A percentile compares a stretch with the other conserved stretches of the same genome.
These are phyloP conservation scores for Claviceps sp. DNA, from an alignment of 2,329 filamentous ascomycete species.

Conservation along the genomic window DNA sequence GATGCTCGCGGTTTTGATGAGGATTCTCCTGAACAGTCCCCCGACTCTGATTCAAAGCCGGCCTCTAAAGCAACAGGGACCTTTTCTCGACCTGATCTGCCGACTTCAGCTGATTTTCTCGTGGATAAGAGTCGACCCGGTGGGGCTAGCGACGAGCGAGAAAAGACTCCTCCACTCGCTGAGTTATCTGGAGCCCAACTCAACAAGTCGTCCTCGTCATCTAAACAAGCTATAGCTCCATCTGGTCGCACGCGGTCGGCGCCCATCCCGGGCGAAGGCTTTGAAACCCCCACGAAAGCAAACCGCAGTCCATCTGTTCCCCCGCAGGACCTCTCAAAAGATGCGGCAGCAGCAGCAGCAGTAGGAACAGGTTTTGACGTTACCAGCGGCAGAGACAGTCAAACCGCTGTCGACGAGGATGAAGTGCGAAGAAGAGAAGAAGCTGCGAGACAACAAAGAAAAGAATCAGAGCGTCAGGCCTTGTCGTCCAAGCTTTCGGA, in stretches of 20 bases:
- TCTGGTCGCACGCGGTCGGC: constrained; percentile 25
- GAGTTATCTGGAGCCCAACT: constrained; percentile 27
- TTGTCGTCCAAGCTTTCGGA: constrained; percentile 29
- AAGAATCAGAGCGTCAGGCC: constrained; percentile 25
- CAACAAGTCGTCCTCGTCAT: constrained; percentile 26
- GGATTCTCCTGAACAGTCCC: constrained; percentile 13
- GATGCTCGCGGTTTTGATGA: constrained; percentile 27
- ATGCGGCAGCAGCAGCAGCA: not conserved
- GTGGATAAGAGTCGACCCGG: constrained; percentile 27
- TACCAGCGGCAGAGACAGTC: not conserved
- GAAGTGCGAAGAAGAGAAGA: constrained; percentile 5
- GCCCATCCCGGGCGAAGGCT: constrained; percentile 11
- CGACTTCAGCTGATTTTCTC: constrained; percentile 24
- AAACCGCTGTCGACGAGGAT: constrained; percentile 3
- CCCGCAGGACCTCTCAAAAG: not conserved
- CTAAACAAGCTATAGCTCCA: constrained; percentile 12
- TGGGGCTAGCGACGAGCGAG: constrained; percentile 15
- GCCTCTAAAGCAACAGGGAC: not conserved
- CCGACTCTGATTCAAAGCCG: not conserved
- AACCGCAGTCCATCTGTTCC: constrained; percentile 7
- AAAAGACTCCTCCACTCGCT: constrained; percentile 22
- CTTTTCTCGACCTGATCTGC: constrained; percentile 11
- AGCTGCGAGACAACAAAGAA: constrained; percentile 15
- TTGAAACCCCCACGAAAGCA: constrained; percentile 3
- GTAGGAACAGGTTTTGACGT: not conserved